Conservation (phyloP, 441 rosid species). For the Eutrema salsugineum region DNA sequence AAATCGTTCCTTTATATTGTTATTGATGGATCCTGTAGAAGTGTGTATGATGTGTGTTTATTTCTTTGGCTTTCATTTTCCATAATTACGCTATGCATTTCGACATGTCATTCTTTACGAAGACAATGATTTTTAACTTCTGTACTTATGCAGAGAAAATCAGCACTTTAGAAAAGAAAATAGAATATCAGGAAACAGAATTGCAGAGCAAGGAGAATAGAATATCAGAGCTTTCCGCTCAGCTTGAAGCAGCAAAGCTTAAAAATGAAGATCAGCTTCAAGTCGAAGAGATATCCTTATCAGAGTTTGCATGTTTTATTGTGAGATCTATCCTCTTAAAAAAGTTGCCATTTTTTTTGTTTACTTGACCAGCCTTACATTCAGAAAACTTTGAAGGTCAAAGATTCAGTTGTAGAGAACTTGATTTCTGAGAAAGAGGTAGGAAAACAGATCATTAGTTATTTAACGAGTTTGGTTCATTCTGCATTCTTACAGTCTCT, state of each 20-base stretch:
- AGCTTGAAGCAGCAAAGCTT: constrained; percentile 49
- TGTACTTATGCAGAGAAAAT: constrained; percentile 53
- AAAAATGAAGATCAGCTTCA: constrained; percentile 39
- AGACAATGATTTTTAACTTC: neutral
- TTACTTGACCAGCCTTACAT: constrained; percentile 66
- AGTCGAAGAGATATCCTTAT: constrained; percentile 70
- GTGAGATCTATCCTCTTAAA: constrained; percentile 14
- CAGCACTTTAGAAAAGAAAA: constrained; percentile 48
- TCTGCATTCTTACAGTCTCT: constrained; percentile 14
- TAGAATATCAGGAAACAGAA: constrained; percentile 43
- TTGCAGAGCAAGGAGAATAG: constrained; percentile 46
- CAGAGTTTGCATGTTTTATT: neutral
- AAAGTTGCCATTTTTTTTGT: constrained; percentile 21
- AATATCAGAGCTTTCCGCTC: constrained; percentile 56
- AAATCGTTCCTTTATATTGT: neutral
- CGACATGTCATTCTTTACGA: neutral
- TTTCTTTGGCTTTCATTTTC: neutral
- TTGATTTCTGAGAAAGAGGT: constrained; percentile 73
- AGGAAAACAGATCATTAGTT: constrained; percentile 13
- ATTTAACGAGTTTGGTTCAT: constrained; percentile 8
- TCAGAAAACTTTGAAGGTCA: constrained; percentile 57
- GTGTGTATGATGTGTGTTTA: neutral
- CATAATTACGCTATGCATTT: neutral
- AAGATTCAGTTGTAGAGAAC: constrained; percentile 60
- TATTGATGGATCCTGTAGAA: neutral